Conservation (phyloP, 208 protist species). For the Leishmania amazonensis region DNA sequence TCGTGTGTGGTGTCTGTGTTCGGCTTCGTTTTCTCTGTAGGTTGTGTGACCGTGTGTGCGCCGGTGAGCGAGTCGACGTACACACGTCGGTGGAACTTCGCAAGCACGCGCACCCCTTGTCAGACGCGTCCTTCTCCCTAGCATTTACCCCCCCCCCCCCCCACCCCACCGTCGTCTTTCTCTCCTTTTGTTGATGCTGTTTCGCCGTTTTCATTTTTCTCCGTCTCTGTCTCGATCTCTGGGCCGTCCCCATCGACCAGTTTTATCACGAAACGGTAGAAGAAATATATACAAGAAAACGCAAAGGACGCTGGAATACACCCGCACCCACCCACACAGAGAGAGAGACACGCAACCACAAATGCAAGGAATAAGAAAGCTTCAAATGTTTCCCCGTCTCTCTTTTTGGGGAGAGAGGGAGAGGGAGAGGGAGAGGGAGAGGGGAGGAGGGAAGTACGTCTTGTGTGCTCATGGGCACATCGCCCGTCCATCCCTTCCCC, state of each 20-base stretch:
- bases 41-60: neutral
- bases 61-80: neutral
- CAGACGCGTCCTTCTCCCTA: neutral
- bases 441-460: neutral
- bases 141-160: neutral
- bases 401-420: neutral
- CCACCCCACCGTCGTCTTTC: neutral
- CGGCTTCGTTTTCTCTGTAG: neutral
- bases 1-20: constrained; percentile 1
- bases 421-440: neutral
- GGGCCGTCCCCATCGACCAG: neutral
- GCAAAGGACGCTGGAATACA: neutral
- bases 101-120: neutral
- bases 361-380: neutral
- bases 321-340: neutral
- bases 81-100: neutral
- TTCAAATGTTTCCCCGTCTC: neutral
- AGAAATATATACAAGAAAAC: neutral
- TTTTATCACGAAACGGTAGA: neutral
- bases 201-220: neutral
- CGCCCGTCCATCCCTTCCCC: neutral
- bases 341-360: neutral
- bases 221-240: neutral
- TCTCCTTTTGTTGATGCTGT: neutral
- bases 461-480: neutral